Conservation (phyloP, 805 yeast species). For the Pichia deserticola region DNA sequence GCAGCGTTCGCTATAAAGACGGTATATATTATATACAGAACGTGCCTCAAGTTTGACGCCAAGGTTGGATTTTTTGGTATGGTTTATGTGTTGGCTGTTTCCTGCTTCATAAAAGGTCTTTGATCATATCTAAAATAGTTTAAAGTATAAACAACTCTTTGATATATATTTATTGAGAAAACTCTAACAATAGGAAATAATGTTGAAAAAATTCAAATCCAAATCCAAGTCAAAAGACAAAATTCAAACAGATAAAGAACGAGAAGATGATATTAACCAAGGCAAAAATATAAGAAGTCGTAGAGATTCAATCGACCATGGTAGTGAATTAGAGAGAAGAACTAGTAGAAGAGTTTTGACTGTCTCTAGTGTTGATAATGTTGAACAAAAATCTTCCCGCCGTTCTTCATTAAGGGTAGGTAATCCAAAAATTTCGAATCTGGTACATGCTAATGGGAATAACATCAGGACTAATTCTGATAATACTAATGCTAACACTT, state of each 20-base stretch:
- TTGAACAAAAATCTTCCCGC: background rate
- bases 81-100: no score
- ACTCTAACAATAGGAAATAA: background rate
- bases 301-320: background rate
- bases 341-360: no score
- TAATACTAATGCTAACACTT: background rate
- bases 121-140: no score
- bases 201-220: slow-evolving; percentile 4
- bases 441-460: background rate
- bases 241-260: background rate
- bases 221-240: background rate
- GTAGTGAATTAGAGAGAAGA: no score
- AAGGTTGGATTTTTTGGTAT: no score
- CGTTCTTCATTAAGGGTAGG: background rate
- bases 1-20: no score
- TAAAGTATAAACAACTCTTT: no score
- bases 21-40: no score
- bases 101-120: no score
- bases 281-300: background rate
- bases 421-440: background rate
- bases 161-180: no score
- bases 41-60: no score
- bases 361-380: background rate
- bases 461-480: background rate
- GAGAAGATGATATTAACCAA: background rate